These are phyloP conservation scores for Russula abietina DNA, from an alignment of 768 basidiomycete genomes.

Conservation along the genomic window DNA sequence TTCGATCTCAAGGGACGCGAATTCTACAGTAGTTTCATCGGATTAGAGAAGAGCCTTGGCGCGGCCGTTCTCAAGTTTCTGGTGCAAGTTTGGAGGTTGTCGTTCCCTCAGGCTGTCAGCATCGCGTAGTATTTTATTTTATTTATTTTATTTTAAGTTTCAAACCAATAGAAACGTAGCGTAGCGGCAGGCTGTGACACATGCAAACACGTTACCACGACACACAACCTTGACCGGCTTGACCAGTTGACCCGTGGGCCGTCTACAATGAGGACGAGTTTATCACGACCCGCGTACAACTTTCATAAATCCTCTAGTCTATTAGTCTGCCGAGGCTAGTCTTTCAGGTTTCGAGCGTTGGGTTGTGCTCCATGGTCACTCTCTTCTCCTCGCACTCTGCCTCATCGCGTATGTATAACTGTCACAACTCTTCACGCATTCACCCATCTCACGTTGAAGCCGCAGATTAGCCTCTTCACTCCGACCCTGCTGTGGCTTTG, in stretches of 20 bases:
- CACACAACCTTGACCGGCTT: too few relatives aligned
- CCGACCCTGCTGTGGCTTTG: slow-evolving; percentile 61
- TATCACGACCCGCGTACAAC: slow-evolving; percentile 31
- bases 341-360: too few relatives aligned
- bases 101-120: slow-evolving; percentile 19
- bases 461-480: slow-evolving; percentile 37
- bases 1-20: not conserved
- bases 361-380: slow-evolving; percentile 5
- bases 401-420: slow-evolving; percentile 7
- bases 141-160: too few relatives aligned
- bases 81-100: slow-evolving; percentile 20
- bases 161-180: too few relatives aligned
- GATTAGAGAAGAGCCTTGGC: slow-evolving; percentile 18
- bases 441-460: not conserved
- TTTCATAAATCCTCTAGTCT: too few relatives aligned
- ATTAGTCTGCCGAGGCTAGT: too few relatives aligned
- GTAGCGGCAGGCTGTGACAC: too few relatives aligned
- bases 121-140: too few relatives aligned
- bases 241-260: too few relatives aligned
- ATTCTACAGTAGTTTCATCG: not conserved
- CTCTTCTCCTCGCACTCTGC: not conserved
- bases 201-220: too few relatives aligned
- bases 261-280: slow-evolving; percentile 40
- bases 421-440: not conserved
- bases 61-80: slow-evolving; percentile 3